Percentiles rank a stretch among this genome's conserved stretches.
Conservation (phyloP, 2,329 filamentous ascomycete genomes). For the Tolypocladium album region DNA sequence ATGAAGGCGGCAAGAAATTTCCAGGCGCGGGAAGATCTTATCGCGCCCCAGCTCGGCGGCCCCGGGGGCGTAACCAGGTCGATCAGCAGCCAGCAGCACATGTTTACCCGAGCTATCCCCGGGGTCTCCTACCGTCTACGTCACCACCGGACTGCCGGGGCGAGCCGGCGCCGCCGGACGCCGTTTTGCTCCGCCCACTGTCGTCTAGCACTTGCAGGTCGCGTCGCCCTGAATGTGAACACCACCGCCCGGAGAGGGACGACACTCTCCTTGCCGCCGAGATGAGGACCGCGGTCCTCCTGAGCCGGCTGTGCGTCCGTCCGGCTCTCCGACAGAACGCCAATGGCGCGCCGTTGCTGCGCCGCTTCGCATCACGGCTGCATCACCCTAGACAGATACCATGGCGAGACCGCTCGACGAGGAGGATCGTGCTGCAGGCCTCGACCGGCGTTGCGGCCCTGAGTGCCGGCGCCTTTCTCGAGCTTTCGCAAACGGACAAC, state of each 20-base stretch:
- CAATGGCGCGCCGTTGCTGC: slow-evolving; percentile 9
- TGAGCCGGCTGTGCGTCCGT: slow-evolving; percentile 34
- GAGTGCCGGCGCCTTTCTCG: slow-evolving; percentile 46
- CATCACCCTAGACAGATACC: slow-evolving; percentile 12
- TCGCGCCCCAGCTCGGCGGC: not conserved
- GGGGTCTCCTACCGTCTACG: slow-evolving; percentile 4
- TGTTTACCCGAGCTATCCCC: slow-evolving; percentile 17
- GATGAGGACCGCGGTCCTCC: slow-evolving; percentile 34
- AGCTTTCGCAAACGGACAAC: slow-evolving; percentile 45
- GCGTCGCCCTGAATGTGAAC: slow-evolving; percentile 8
- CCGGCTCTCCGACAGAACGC: slow-evolving; percentile 18
- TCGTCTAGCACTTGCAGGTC: not conserved
- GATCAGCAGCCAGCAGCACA: slow-evolving; percentile 1
- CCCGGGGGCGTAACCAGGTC: not conserved
- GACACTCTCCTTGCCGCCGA: slow-evolving; percentile 15
- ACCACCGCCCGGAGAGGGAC: slow-evolving; percentile 1
- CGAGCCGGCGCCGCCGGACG: not conserved
- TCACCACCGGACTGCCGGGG: slow-evolving; percentile 6
- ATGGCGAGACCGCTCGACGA: slow-evolving; percentile 11
- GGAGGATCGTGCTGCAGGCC: slow-evolving; percentile 24
- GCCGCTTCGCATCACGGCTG: slow-evolving; percentile 14
- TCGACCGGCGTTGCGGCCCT: slow-evolving; percentile 31
- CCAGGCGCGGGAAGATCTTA: not conserved
- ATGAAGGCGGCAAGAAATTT: not conserved
- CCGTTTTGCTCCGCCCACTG: not conserved